Evolutionary conservation across 2,329 filamentous ascomycete genomes (phyloP).

Genomic region (Onygena corvina): DNA sequence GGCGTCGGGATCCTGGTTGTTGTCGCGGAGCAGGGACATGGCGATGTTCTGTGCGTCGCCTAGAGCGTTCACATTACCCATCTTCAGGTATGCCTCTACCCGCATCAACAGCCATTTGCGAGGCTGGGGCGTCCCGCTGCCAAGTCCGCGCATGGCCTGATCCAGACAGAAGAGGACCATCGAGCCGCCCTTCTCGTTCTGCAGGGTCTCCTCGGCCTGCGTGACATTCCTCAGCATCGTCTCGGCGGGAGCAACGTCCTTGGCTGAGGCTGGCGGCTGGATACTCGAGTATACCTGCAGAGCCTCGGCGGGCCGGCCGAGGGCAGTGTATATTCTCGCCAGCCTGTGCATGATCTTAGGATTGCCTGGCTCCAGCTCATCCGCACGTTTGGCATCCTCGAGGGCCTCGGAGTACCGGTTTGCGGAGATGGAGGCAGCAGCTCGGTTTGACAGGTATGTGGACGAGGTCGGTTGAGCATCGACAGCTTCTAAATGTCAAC

Average conservation of each 20-base stretch:
- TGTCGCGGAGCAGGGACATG: slow-evolving; percentile 71
- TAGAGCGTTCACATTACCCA: slow-evolving; percentile 77
- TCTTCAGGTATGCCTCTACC: slow-evolving; percentile 82
- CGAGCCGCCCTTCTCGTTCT: slow-evolving; percentile 65
- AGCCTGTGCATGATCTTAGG: slow-evolving; percentile 78
- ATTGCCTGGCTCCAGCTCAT: slow-evolving; percentile 73
- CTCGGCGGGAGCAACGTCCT: slow-evolving; percentile 71
- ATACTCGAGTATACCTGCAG: slow-evolving; percentile 71
- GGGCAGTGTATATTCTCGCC: slow-evolving; percentile 75
- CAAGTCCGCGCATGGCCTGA: slow-evolving; percentile 72
- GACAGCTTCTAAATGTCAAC: slow-evolving; percentile 50
- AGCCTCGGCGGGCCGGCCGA: slow-evolving; percentile 79
- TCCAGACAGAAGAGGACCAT: slow-evolving; percentile 90
- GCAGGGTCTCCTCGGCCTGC: slow-evolving; percentile 65
- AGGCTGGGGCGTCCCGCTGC: slow-evolving; percentile 61
- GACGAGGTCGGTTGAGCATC: slow-evolving; percentile 73
- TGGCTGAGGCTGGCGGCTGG: slow-evolving; percentile 64
- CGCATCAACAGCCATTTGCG: slow-evolving; percentile 90
- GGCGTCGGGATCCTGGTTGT: slow-evolving; percentile 87
- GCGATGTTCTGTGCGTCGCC: slow-evolving; percentile 88
- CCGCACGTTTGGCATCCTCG: slow-evolving; percentile 72
- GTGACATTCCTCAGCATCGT: slow-evolving; percentile 73
- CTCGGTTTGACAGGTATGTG: slow-evolving; percentile 88
- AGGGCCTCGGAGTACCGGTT: slow-evolving; percentile 66
- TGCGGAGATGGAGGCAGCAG: slow-evolving; percentile 85